A percentile compares a stretch with the other conserved stretches of the same genome.
Conservation (phyloP, 495 filamentous ascomycete genomes). For the Hypoxylon perforatum region DNA sequence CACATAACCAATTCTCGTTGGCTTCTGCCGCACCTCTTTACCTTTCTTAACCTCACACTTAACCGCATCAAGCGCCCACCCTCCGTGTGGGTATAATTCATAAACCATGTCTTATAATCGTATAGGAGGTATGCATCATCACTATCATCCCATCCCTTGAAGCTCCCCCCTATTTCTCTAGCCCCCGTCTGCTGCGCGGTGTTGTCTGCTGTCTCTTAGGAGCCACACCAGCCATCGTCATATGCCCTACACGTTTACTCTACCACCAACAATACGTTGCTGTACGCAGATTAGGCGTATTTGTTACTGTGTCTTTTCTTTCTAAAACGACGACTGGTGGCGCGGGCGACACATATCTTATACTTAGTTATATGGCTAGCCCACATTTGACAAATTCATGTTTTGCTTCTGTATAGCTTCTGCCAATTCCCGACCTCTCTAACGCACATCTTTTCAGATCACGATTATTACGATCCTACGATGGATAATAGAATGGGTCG, state of each 20-base stretch:
- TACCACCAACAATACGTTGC: constrained; percentile 17
- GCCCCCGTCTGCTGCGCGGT: constrained; percentile 30
- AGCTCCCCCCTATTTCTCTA: constrained; percentile 8
- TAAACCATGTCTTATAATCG: constrained; percentile 75
- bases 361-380: constrained; percentile 12
- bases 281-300: constrained; percentile 18
- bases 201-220: constrained; percentile 21
- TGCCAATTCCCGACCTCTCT: constrained; percentile 13
- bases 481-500: constrained; percentile 67
- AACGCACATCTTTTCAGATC: constrained; percentile 58
- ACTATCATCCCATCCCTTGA: constrained; percentile 25
- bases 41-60: constrained; percentile 16
- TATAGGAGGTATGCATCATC: constrained; percentile 71
- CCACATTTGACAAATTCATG: constrained; percentile 15
- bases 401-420: neutral
- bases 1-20: constrained; percentile 26
- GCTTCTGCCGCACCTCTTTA: constrained; percentile 21
- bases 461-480: constrained; percentile 67
- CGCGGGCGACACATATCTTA: constrained; percentile 40
- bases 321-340: constrained; percentile 41
- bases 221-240: constrained; percentile 20
- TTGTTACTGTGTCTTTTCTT: constrained; percentile 19
- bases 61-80: constrained; percentile 36
- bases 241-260: constrained; percentile 9
- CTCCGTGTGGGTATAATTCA: constrained; percentile 29